These are phyloP conservation scores for Zopfia rhizophila DNA, from an alignment of 2,329 filamentous ascomycete genomes.

Conservation along the genomic window DNA sequence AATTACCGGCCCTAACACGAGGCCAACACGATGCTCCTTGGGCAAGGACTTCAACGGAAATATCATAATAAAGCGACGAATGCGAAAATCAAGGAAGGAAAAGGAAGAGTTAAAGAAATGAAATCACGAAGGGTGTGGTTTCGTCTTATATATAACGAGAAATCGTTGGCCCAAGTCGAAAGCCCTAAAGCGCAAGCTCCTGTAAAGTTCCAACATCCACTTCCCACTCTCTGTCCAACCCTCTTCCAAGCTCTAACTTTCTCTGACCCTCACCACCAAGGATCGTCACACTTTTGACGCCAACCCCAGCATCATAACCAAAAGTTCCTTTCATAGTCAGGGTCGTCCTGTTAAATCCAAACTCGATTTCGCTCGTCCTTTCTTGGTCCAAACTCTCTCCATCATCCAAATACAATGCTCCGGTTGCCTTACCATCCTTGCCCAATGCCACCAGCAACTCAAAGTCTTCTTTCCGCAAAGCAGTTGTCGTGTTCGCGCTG, in stretches of 20 bases:
- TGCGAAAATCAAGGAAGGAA: too few species aligned
- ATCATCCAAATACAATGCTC: slow-evolving; percentile 80
- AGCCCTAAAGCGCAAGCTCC: too few species aligned
- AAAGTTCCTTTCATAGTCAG: slow-evolving; percentile 66
- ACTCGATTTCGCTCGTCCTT: slow-evolving; percentile 66
- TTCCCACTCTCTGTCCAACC: slow-evolving; percentile 33
- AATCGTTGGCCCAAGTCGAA: too few species aligned
- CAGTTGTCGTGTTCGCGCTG: slow-evolving; percentile 70
- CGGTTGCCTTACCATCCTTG: slow-evolving; percentile 69
- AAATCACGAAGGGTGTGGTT: too few species aligned
- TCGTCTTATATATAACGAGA: too few species aligned
- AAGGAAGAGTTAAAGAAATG: too few species aligned
- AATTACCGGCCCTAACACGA: too few species aligned
- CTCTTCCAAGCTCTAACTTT: slow-evolving; percentile 36
- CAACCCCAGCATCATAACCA: slow-evolving; percentile 54
- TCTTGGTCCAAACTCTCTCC: slow-evolving; percentile 73
- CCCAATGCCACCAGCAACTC: slow-evolving; percentile 76
- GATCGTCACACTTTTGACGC: slow-evolving; percentile 36
- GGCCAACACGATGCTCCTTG: too few species aligned
- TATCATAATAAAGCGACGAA: too few species aligned
- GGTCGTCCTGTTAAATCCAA: slow-evolving; percentile 65
- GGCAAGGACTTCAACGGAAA: too few species aligned
- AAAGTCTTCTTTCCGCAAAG: slow-evolving; percentile 73
- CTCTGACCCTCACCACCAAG: slow-evolving; percentile 27
- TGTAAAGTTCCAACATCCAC: slow-evolving; percentile 26